A percentile compares a stretch with the other conserved stretches of the same genome.
phyloP scores from a whole-genome alignment of 202 grass and related monocot genomes.

The Bolboschoenoplectus hybrid region DNA sequence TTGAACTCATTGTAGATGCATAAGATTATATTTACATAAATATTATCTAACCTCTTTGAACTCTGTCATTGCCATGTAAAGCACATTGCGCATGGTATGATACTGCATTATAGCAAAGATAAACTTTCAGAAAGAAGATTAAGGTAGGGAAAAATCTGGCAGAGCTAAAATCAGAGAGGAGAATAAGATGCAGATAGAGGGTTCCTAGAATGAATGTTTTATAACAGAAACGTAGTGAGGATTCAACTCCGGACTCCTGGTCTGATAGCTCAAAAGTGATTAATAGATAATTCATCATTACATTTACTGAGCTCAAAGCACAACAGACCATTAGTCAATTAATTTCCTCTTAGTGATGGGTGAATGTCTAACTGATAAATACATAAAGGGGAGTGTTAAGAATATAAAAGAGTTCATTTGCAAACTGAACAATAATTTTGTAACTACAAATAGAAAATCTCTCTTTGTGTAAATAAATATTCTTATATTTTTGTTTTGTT shows the following conservation, averaged over 20 bases:
- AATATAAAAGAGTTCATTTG: neutral
- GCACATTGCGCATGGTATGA: constrained; percentile 79
- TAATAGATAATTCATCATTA: constrained; percentile 1
- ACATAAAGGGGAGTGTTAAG: constrained; percentile 1
- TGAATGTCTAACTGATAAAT: neutral
- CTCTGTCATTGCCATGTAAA: constrained; percentile 96
- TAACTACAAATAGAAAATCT: neutral
- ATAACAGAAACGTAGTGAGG: constrained; percentile 1
- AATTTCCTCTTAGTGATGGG: constrained; percentile 9
- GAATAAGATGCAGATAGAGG: neutral
- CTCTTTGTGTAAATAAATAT: neutral
- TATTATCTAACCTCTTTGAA: constrained; percentile 65
- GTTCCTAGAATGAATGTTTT: neutral
- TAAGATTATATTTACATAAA: neutral
- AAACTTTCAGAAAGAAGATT: constrained; percentile 11
- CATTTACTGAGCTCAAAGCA: constrained; percentile 1
- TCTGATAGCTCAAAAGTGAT: neutral
- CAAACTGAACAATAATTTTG: neutral
- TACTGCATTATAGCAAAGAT: constrained; percentile 59
- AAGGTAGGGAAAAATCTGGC: neutral
- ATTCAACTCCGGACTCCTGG: neutral
- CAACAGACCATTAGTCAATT: neutral
- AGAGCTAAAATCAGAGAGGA: constrained; percentile 5
- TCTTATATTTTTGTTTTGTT: constrained; percentile 9
- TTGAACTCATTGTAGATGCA: constrained; percentile 49